Base-by-base conservation (phyloP, 2,329 filamentous ascomycete species). In the Torrubiella hemipterigena region DNA sequence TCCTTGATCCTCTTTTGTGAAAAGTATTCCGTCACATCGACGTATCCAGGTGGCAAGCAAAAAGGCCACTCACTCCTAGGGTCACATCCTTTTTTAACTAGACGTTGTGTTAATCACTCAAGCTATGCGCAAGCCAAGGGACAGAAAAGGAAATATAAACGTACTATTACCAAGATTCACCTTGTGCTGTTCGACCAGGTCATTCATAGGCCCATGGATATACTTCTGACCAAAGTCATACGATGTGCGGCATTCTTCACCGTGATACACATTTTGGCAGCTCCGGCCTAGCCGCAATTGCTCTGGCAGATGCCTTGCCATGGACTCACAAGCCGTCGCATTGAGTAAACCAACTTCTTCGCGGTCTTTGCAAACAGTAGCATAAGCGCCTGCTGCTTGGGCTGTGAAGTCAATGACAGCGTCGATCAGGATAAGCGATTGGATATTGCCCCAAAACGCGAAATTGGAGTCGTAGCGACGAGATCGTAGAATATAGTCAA, bases 331-430 rank as follows among this genome's bases (percentile, higher is more conserved):
- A 8, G 24, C 24, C 7, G 24, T 10, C 9, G 8, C 24, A 14
- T 26, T 26, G 9, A 26, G 24, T 13, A 26, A 26, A 14, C 24
- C 24, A 14, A 14, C 24, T 10, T 8, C 7, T 26, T 26, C 24
- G 9, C 16, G n/a, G 12, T 28, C 16, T 28, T 28, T 28, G 26
- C 26, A 28, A 14, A 13, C 26, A 14, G n/a, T 68, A 47, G 15
- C n/a, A 17, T 28, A 28, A 6, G 12, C 7, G 15, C 27, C 27
- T 9, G 17, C 7, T 15, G 15, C 13, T 17, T 11, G 5, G 7
- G n/a, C 27, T 8, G 27, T 16, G 14, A 28, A 28, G 16, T 28
- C 27, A 17, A 28, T 9, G 15, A 28, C 27, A 15, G 27, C 27
- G 17, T 28, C 27, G 7, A 28, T 17, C 13, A 28, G 27, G 15